Conservation (phyloP, 2,329 filamentous ascomycete species). For the Hortaea werneckii region DNA sequence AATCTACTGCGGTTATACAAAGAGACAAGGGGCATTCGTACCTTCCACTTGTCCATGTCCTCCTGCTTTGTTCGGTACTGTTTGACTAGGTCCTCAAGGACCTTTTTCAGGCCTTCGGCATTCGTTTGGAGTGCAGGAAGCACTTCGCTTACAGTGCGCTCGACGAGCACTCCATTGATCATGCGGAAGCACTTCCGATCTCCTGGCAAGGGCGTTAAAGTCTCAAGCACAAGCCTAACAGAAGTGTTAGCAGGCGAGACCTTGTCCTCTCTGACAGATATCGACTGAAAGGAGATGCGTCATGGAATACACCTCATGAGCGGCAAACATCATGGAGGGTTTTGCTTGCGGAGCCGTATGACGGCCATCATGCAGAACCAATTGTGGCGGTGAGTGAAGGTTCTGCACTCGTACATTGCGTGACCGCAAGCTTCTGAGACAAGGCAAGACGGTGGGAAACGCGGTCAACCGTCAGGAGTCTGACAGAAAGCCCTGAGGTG, state of each 20-base stretch:
- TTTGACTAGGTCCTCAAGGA: slow-evolving; percentile 87
- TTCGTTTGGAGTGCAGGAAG: slow-evolving; percentile 87
- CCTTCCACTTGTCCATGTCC: slow-evolving; percentile 98
- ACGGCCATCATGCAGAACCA: too few species aligned
- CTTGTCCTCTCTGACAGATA: too few species aligned
- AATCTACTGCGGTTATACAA: neutral
- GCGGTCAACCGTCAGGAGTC: too few species aligned
- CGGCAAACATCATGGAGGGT: neutral
- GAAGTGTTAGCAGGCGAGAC: slow-evolving; percentile 1
- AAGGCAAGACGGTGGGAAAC: slow-evolving; percentile 3
- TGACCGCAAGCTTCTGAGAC: neutral
- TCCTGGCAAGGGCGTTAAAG: slow-evolving; percentile 66
- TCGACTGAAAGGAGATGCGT: neutral
- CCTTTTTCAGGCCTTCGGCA: slow-evolving; percentile 84
- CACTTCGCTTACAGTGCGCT: slow-evolving; percentile 88
- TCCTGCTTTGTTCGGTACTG: slow-evolving; percentile 92
- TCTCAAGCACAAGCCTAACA: slow-evolving; percentile 81
- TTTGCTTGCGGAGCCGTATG: too few species aligned
- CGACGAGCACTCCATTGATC: slow-evolving; percentile 93
- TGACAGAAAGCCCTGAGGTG: too few species aligned
- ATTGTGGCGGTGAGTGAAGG: slow-evolving; percentile 27
- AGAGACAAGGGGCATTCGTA: slow-evolving; percentile 36
- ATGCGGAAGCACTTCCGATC: slow-evolving; percentile 97
- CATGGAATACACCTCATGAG: neutral
- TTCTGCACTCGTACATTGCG: slow-evolving; percentile 5